Base-by-base conservation (phyloP, 768 basidiomycete species). In the Mycena latifolia region DNA sequence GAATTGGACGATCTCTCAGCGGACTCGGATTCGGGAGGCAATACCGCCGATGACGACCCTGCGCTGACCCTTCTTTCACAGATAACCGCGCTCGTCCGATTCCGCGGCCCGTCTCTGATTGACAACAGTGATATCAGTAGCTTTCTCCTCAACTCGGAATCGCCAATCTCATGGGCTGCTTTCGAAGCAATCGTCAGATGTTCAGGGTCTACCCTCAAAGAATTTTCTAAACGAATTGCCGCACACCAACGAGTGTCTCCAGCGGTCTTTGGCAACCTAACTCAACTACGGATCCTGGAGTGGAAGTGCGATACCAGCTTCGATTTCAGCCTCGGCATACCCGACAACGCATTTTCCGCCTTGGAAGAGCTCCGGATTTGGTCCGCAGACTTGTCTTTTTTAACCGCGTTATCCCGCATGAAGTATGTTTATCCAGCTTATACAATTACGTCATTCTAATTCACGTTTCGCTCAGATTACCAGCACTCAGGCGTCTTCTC, bases 31-130 rank as follows among this genome's bases (percentile, higher is more conserved):
- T 5, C 5, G 7, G n/a, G 22, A 10, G 9, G 20, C 20, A 28
- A 4, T 27, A 24, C 6, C 27, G 6, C 47, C 3, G 48, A 29
- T 20, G 17, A 8, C 9, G 39, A n/a, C 12, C 22, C 20, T 35
- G 8, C 39, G 31, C 10, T 37, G 8, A 2, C 22, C 10, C 6
- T 55, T 11, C n/a, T 62, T 12, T 47, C 61, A 8, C 61, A 37
- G 15, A 54, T 41, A 20, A 55, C 24, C n/a, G 61, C 35, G 7
- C 61, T 63, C 37, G 46, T 55, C 5, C 53, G 37, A 17, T 7
- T 39, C 17, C n/a, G 24, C 22, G 12, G 51, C 6, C 22, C 18
- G 28, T 51, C 50, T 4, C n/a, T 24, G 25, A 25, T 9, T 5
- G 24, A 39, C 10, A 14, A 37, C 33, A 8, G 25, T 4, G 2